phyloP scores from a whole-genome alignment of 495 filamentous ascomycete species.

The Thermochaetoides thermophila region DNA sequence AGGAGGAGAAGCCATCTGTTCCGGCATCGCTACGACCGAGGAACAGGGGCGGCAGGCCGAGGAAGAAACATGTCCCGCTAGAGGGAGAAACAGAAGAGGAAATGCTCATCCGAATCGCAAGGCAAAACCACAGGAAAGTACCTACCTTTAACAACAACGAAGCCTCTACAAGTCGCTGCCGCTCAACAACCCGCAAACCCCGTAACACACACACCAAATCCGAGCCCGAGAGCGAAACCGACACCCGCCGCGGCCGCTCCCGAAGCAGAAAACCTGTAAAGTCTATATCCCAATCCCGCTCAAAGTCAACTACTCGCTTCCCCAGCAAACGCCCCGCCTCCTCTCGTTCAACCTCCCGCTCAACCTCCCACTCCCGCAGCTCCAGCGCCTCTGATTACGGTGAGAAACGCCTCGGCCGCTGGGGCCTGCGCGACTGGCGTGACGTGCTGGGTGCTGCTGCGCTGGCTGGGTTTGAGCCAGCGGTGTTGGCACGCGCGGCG shows the following conservation, averaged over 20 bases:
- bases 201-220: too few species aligned
- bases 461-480: slow-evolving; percentile 46
- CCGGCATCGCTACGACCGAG: not conserved
- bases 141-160: slow-evolving; percentile 2
- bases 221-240: too few species aligned
- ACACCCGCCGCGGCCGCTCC: too few species aligned
- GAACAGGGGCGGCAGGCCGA: slow-evolving; percentile 17
- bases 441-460: slow-evolving; percentile 63
- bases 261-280: too few species aligned
- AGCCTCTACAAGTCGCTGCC: too few species aligned
- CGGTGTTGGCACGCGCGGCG: slow-evolving; percentile 47
- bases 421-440: slow-evolving; percentile 58
- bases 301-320: too few species aligned
- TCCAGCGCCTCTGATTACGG: slow-evolving; percentile 3
- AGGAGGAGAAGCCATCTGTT: not conserved
- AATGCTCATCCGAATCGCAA: slow-evolving; percentile 25
- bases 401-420: slow-evolving; percentile 13
- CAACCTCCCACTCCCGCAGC: not conserved
- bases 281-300: too few species aligned
- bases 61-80: slow-evolving; percentile 21
- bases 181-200: too few species aligned
- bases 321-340: too few species aligned
- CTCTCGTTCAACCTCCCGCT: not conserved
- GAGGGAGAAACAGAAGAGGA: slow-evolving; percentile 31
- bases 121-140: slow-evolving; percentile 12